These are phyloP conservation scores for Zea luxurians DNA, from an alignment of 176 grass and related monocot genomes.

Conservation along the genomic window DNA sequence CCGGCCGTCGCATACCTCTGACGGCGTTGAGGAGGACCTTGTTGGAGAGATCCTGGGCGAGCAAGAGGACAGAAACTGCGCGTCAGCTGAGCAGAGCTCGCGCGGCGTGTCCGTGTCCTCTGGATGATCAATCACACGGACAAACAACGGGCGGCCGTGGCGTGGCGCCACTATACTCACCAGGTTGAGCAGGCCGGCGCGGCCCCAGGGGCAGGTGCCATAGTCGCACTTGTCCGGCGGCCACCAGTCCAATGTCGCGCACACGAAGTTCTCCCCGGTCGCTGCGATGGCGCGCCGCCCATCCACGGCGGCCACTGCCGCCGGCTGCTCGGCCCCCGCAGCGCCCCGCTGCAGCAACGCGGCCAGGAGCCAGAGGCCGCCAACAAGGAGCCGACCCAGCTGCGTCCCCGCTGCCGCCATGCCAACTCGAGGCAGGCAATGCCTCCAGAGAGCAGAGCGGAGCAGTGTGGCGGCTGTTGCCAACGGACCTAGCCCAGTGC, in stretches of 20 bases:
- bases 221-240: constrained; percentile 97
- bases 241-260: constrained; percentile 98
- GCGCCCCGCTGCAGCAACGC: constrained; percentile 29
- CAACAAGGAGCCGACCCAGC: background rate
- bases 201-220: constrained; percentile 89
- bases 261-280: constrained; percentile 79
- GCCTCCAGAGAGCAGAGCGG: background rate
- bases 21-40: constrained; percentile 76
- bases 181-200: constrained; percentile 77
- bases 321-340: background rate
- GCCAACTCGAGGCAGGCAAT: background rate
- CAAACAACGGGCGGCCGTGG: too few relatives aligned
- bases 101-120: too few relatives aligned
- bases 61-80: background rate
- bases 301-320: constrained; percentile 36
- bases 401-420: background rate
- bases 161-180: too few relatives aligned
- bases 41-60: constrained; percentile 76
- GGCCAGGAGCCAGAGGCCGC: constrained; percentile 44
- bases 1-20: constrained; percentile 53
- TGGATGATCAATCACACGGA: too few relatives aligned
- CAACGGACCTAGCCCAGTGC: too few relatives aligned
- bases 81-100: background rate
- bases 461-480: background rate
- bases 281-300: constrained; percentile 56